Base-by-base conservation (phyloP, 2,329 filamentous ascomycete genomes). In the Ophiocordyceps sinensis region DNA sequence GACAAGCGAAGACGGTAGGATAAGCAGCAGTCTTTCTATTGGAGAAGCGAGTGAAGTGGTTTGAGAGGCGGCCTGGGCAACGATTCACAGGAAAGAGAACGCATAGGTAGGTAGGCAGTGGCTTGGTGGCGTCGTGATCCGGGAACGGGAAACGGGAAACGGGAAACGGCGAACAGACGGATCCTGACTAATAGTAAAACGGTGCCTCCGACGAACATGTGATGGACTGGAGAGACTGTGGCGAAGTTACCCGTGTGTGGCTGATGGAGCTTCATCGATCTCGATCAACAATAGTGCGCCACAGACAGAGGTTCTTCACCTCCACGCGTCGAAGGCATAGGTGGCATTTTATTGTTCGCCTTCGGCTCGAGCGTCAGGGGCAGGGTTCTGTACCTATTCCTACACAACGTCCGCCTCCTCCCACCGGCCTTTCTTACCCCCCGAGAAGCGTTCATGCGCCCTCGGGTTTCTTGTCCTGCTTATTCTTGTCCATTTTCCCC, bases 311-410 rank as follows among this genome's bases (percentile, higher is more conserved):
- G 36, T 38, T 42, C 41, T 34, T 21, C 30, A 39, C 4, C 9
- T 26, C 36, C 23, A 21, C 38, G 34, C 17, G 36, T 28, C 15
- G 12, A 19, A 39, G 37, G 37, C 37, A 41, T 39, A 42, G 37
- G 41, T 42, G 41, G 41, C 41, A 42, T 42, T 42, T 42, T 39
- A 39, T 36, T 26, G 34, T 38, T 38, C 14, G 17, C n/a, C 32
- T 15, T 35, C n/a, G 32, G 32, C 32, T 15, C 9, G 32, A 15
- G 32, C 32, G 5, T 35, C n/a, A 35, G 32, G 32, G 32, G 32
- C 5, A 14, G 23, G 37, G 26, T 37, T 23, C n/a, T 38, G 38
- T 34, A n/a, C n/a, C n/a, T n/a, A 35, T 37, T 38, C 40, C 45
- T 51, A 38, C 28, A 21, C 36, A 36, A 13, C 30, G 1, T 15